phyloP scores from a whole-genome alignment of 345 rosid genomes.

The Excoecaria agallocha region DNA sequence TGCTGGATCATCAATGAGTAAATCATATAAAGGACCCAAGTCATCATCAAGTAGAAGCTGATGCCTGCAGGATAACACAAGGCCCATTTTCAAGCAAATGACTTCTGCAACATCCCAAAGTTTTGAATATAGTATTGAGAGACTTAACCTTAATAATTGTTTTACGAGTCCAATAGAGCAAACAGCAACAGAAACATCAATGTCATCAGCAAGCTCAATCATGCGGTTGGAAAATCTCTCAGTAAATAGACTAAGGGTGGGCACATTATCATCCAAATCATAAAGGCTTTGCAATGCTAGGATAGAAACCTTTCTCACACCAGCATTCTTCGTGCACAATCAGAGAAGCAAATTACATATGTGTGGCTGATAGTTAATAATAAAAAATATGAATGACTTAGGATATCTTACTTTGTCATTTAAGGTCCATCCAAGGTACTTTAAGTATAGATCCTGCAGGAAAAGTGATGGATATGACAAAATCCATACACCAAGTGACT shows the following conservation, averaged over 20 bases:
- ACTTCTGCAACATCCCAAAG: conserved; percentile 11
- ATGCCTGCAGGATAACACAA: conserved; percentile 54
- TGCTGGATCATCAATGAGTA: conserved; percentile 93
- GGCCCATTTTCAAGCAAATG: conserved; percentile 16
- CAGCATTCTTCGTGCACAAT: conserved; percentile 61
- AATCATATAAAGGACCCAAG: conserved; percentile 93
- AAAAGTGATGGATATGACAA: conserved; percentile 84
- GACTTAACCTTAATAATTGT: conserved; percentile 74
- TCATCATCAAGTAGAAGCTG: conserved; percentile 94
- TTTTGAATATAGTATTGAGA: not conserved
- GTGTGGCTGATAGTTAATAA: conserved; percentile 4
- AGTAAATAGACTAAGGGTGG: conserved; percentile 81
- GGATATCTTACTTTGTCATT: conserved; percentile 74
- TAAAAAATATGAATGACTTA: conserved; percentile 17
- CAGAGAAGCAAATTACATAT: conserved; percentile 20
- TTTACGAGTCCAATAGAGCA: conserved; percentile 92
- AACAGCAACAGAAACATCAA: conserved; percentile 90
- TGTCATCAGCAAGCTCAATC: conserved; percentile 99
- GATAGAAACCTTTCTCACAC: conserved; percentile 91
- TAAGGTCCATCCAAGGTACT: conserved; percentile 98
- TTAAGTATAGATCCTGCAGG: conserved; percentile 86
- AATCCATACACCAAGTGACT: conserved; percentile 97
- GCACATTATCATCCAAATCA: conserved; percentile 89
- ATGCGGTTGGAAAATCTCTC: conserved; percentile 95
- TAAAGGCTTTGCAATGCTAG: conserved; percentile 86